A percentile compares a stretch with the other conserved stretches of the same genome.
Conservation (phyloP, 352 stramenopile genomes). For the Pythium aristosporum region DNA sequence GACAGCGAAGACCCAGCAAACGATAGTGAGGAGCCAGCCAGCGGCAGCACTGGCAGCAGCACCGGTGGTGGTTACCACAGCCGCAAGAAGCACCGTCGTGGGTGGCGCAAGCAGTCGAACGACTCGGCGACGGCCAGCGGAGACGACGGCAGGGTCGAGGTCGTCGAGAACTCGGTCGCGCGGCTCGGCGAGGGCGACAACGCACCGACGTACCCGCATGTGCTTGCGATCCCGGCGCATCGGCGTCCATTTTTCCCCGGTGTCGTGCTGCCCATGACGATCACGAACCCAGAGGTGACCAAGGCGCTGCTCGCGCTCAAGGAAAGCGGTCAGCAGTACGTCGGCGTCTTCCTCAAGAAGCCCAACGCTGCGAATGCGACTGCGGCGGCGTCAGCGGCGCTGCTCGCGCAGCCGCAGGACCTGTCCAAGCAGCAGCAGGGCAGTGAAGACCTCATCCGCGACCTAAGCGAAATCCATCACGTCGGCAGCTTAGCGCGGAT, state of each 20-base stretch:
- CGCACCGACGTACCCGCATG: conserved; percentile 64
- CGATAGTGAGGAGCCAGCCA: conserved; percentile 1
- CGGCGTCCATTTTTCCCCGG: conserved; percentile 82
- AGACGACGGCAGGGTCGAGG: conserved; percentile 38
- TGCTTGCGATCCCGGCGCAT: conserved; percentile 75
- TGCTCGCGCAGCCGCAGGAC: conserved; percentile 23
- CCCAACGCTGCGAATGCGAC: conserved; percentile 9
- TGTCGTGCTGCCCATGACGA: conserved; percentile 83
- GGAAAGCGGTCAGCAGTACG: conserved; percentile 87
- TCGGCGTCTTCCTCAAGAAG: conserved; percentile 95
- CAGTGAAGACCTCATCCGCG: conserved; percentile 88
- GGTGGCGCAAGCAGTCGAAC: conserved; percentile 19
- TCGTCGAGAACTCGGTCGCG: conserved; percentile 65
- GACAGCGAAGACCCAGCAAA: conserved; percentile 30
- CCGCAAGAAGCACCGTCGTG: conserved; percentile 25
- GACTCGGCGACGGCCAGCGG: conserved; percentile 3
- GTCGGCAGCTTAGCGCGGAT: conserved; percentile 97
- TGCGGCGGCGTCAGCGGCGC: conserved; percentile 6
- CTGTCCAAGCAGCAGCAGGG: conserved; percentile 37
- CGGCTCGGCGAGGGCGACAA: conserved; percentile 67
- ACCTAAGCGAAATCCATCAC: conserved; percentile 92
- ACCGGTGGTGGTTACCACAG: conserved; percentile 1
- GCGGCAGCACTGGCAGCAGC: not conserved
- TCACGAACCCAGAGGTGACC: conserved; percentile 84
- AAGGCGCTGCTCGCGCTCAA: conserved; percentile 88